Evolutionary conservation across 345 rosid genomes (phyloP), one percentile per base, ranked within the genome.

Genomic region (Streptanthus diversifolius): DNA sequence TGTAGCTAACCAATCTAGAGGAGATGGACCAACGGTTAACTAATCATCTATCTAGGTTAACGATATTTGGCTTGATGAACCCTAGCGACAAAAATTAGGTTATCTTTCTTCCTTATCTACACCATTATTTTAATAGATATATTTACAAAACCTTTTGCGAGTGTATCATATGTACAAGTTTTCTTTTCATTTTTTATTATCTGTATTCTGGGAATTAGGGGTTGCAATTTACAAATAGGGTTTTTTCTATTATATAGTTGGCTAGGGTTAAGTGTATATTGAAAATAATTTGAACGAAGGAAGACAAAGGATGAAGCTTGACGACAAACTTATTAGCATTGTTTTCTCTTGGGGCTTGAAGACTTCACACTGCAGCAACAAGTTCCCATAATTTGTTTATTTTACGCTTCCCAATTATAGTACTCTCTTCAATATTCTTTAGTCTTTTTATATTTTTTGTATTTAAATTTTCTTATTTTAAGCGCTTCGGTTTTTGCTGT

Each of bases 261-360:
- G 80, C 72, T 77, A 77, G 80, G 80, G 80, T 65, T 77, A 52
- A 22, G 39, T n/a, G 73, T 51, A 61, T 7, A 62, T 19, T 33
- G 48, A 24, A 59, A 40, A 17, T 11, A 2, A n/a, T n/a, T 62
- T 54, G 37, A 54, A 3, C 21, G 18, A 10, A 45, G 39, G 40
- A 45, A 33, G 55, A 18, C 41, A 53, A 43, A 53, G 1, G 47
- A 27, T 17, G 63, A 77, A 70, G 62, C 2, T 5, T 56, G 72
- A 55, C 66, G 72, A 77, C 80, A 77, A 69, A 70, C 36, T 77
- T 13, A 71, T 64, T 55, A 64, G 54, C 41, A 39, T 37, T 77
- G 70, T 56, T 37, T 63, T 56, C 43, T 71, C 80, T 77, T 77
- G 80, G 80, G 80, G 72, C 68, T 27, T 58, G 80, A 65, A 65